A percentile compares a stretch with the other conserved stretches of the same genome.
These are phyloP conservation scores for Tothia fuscella DNA, from an alignment of 2,329 filamentous ascomycete species.

Conservation along the genomic window DNA sequence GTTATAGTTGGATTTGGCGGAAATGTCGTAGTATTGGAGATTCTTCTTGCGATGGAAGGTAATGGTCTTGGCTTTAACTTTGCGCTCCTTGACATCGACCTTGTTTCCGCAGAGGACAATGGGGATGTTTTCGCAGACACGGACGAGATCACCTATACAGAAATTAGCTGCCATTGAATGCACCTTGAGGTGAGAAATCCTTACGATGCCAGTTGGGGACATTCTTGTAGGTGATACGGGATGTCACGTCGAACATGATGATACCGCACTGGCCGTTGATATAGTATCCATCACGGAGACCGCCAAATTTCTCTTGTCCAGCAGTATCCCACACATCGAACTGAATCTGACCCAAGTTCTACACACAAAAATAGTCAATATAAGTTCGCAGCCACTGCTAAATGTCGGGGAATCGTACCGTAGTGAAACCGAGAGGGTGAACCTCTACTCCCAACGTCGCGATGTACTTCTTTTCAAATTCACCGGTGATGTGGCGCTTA, in stretches of 20 bases:
- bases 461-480: conserved; percentile 99
- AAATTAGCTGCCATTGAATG: conserved; percentile 6
- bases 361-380: conserved; percentile 12
- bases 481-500: conserved; percentile 99
- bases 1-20: conserved; percentile 99
- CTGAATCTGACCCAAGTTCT: conserved; percentile 91
- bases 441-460: conserved; percentile 99
- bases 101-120: conserved; percentile 99
- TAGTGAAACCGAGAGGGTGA: conserved; percentile 94
- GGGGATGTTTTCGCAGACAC: conserved; percentile 98
- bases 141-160: conserved; percentile 76
- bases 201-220: conserved; percentile 99
- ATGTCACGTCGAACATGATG: conserved; percentile 99
- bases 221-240: conserved; percentile 99
- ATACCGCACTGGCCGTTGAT: conserved; percentile 99
- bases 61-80: conserved; percentile 99
- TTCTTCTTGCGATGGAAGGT: conserved; percentile 99
- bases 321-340: conserved; percentile 99
- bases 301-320: conserved; percentile 98
- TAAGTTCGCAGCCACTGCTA: conserved; percentile 13
- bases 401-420: conserved; percentile 50
- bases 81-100: conserved; percentile 99
- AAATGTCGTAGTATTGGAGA: conserved; percentile 99
- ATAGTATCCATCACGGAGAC: conserved; percentile 99
- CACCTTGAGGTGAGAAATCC: conserved; percentile 23